Base-by-base conservation (phyloP, 148 eudicot species). In the Polygonum aviculare region DNA sequence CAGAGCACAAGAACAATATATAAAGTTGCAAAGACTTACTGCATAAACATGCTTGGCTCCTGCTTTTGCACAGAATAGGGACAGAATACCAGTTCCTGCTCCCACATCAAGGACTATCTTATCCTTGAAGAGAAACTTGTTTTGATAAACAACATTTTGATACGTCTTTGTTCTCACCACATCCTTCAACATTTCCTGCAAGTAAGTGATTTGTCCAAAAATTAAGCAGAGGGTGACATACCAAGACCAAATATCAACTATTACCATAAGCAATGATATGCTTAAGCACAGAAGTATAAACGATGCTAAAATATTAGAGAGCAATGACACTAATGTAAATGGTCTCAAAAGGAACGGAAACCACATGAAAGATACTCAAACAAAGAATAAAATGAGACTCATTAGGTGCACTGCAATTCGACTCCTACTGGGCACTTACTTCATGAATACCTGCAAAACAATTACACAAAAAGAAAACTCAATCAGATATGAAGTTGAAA, bases 11-110 rank as follows among this genome's bases (percentile, higher is more conserved):
- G 44, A 19, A 44, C n/a, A 65, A 35, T 26, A 63, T 44, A 74
- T 76, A 63, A 49, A 74, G 74, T 39, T 54, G 31, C 22, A 63
- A 63, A 67, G 12, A 70, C 88, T 78, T 86, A 96, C 98, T 82
- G 99, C 99, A 80, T 91, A 96, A 51, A 96, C 99, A 83, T 96
- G 99, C 54, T 93, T 96, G 36, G 99, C 99, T 72, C 99, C 99
- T 22, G 90, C 95, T 88, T 96, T 96, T 77, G 99, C 99, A 83
- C 98, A 93, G 79, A 96, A 96, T 44, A 96, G 98, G 48, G 99
- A 96, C 59, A 96, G 79, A 49, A 96, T 96, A 79, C 99, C 99
- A 63, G 99, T 96, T 51, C 99, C 99, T 76, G 99, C 99, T 77
- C 99, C 99, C 52, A 96, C 99, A 73, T 96, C 99, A 77, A 96